Evolutionary conservation across 2,329 filamentous ascomycete genomes (phyloP).

Genomic region (Emericellopsis atlantica): DNA sequence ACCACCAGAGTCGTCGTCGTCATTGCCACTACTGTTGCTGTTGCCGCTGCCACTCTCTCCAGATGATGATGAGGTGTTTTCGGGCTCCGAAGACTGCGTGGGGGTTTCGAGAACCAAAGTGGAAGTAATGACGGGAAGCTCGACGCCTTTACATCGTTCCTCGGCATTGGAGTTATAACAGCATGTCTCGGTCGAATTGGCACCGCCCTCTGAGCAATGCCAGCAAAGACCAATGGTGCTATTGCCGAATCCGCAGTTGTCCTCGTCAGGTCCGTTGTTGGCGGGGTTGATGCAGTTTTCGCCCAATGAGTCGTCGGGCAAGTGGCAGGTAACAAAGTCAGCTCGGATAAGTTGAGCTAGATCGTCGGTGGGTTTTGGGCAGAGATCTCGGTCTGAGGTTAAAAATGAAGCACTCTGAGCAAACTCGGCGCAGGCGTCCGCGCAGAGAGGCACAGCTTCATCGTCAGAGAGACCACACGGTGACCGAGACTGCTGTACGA

Average conservation of each 20-base stretch:
- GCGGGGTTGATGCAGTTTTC: constrained; percentile 62
- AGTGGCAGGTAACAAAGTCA: constrained; percentile 81
- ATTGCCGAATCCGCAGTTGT: constrained; percentile 74
- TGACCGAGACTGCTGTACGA: constrained; percentile 76
- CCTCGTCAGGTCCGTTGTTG: constrained; percentile 54
- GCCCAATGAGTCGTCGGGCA: constrained; percentile 67
- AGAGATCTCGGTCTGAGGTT: constrained; percentile 60
- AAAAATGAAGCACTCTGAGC: constrained; percentile 84
- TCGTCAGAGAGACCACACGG: constrained; percentile 54
- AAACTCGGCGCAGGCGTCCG: constrained; percentile 75
- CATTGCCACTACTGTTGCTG: constrained; percentile 9
- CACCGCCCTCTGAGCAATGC: constrained; percentile 72
- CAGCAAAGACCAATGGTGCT: constrained; percentile 68
- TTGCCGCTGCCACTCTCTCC: not conserved
- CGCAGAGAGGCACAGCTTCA: constrained; percentile 67
- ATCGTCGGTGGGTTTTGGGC: constrained; percentile 50
- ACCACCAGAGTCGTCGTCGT: constrained; percentile 14
- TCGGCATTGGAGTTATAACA: constrained; percentile 75
- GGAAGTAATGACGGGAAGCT: constrained; percentile 62
- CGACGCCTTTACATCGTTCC: constrained; percentile 60
- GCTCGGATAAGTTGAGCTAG: constrained; percentile 71
- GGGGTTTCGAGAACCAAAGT: constrained; percentile 47
- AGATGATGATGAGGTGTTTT: constrained; percentile 7
- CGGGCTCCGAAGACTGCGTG: constrained; percentile 24
- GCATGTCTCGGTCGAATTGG: constrained; percentile 90